These are phyloP conservation scores for Candida taoyuanica DNA, from an alignment of 805 yeast genomes.

Conservation along the genomic window DNA sequence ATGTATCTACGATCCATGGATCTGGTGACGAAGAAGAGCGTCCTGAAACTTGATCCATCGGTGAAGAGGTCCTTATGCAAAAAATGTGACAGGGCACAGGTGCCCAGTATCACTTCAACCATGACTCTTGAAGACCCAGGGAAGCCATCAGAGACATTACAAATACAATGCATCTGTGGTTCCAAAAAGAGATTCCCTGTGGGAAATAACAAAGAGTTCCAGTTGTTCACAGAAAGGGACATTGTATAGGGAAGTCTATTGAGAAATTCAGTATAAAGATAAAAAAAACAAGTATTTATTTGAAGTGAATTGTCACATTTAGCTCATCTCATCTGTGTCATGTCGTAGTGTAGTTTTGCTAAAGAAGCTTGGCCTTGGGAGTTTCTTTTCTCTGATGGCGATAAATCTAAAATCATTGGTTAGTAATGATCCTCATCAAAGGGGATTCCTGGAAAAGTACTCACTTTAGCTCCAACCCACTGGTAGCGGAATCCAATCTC, in stretches of 20 bases:
- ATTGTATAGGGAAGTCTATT: no score
- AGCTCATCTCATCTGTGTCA: neutral
- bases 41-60: slow-evolving; percentile 56
- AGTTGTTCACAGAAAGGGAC: slow-evolving; percentile 35
- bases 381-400: slow-evolving; percentile 33
- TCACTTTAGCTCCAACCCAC: slow-evolving; percentile 68
- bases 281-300: neutral
- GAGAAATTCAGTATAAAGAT: no score
- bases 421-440: slow-evolving; percentile 5
- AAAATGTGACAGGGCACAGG: slow-evolving; percentile 47
- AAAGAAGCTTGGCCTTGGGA: slow-evolving; percentile 17
- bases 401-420: slow-evolving; percentile 17
- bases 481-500: slow-evolving; percentile 80
- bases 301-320: no score
- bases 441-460: slow-evolving; percentile 9
- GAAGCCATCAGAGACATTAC: slow-evolving; percentile 43
- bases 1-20: slow-evolving; percentile 51
- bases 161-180: slow-evolving; percentile 51
- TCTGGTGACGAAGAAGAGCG: slow-evolving; percentile 62
- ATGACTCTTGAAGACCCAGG: slow-evolving; percentile 40
- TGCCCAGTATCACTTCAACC: slow-evolving; percentile 43
- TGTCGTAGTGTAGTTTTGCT: neutral
- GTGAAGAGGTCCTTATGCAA: slow-evolving; percentile 71
- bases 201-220: slow-evolving; percentile 49
- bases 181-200: slow-evolving; percentile 52